Evolutionary conservation across 2,329 filamentous ascomycete species (phyloP).

Genomic region (Neonectria hederae): DNA sequence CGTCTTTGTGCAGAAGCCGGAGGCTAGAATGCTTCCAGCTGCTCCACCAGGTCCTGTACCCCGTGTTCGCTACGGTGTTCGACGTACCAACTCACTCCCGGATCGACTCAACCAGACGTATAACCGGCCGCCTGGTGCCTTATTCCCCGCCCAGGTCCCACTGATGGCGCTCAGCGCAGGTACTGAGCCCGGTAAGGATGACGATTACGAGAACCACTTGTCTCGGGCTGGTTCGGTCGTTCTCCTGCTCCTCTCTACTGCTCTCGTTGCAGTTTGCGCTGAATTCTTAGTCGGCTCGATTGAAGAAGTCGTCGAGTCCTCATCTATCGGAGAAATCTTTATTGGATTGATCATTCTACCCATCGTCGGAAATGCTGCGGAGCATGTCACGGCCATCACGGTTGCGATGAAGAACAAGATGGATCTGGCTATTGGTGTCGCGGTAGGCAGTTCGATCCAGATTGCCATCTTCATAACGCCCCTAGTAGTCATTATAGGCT

Average conservation of each 20-base stretch:
- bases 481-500: constrained; percentile 75
- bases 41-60: constrained; percentile 59
- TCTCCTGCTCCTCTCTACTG: constrained; percentile 71
- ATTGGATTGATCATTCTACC: constrained; percentile 78
- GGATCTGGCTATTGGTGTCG: constrained; percentile 78
- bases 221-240: constrained; percentile 67
- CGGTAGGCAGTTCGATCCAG: constrained; percentile 76
- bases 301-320: constrained; percentile 66
- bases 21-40: constrained; percentile 37
- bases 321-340: constrained; percentile 70
- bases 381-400: constrained; percentile 76
- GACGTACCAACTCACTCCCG: constrained; percentile 78
- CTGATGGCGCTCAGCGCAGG: constrained; percentile 48
- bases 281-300: constrained; percentile 77
- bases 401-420: constrained; percentile 81
- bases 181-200: constrained; percentile 42
- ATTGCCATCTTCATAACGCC: constrained; percentile 78
- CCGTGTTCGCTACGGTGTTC: constrained; percentile 70
- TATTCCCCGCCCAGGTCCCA: constrained; percentile 60
- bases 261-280: constrained; percentile 72
- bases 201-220: constrained; percentile 58
- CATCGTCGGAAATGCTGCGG: constrained; percentile 77
- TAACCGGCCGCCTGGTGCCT: constrained; percentile 59
- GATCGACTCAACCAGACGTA: constrained; percentile 66
- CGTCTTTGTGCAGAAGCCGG: constrained; percentile 67